A percentile compares a stretch with the other conserved stretches of the same genome.
phyloP scores from a whole-genome alignment of 768 basidiomycete species.

The Psilocybe subaeruginosa region DNA sequence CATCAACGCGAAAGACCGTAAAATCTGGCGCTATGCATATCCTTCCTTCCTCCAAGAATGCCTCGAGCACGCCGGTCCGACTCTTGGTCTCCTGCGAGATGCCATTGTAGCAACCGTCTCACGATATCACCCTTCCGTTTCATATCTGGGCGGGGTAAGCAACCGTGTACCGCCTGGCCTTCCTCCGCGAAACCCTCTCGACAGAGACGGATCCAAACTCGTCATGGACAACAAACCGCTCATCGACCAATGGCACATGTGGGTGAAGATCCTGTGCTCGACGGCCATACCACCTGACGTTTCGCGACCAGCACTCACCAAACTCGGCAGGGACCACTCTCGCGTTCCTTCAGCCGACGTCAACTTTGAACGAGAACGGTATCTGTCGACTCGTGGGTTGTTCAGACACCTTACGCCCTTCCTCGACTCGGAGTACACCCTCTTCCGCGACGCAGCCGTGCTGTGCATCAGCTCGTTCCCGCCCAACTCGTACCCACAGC shows the following conservation, averaged over 20 bases:
- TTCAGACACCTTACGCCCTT: slow-evolving; percentile 88
- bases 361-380: slow-evolving; percentile 79
- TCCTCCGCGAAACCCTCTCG: slow-evolving; percentile 37
- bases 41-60: slow-evolving; percentile 65
- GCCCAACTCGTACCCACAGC: slow-evolving; percentile 70
- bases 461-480: slow-evolving; percentile 90
- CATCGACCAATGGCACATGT: slow-evolving; percentile 81
- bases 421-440: slow-evolving; percentile 81
- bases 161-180: slow-evolving; percentile 52
- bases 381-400: slow-evolving; percentile 79
- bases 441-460: slow-evolving; percentile 86
- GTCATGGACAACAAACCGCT: slow-evolving; percentile 59
- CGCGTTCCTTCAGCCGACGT: slow-evolving; percentile 67
- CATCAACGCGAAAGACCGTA: slow-evolving; percentile 63
- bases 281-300: slow-evolving; percentile 71
- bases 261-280: slow-evolving; percentile 86
- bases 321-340: slow-evolving; percentile 65
- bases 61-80: slow-evolving; percentile 48
- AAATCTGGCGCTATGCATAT: slow-evolving; percentile 75
- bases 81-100: slow-evolving; percentile 60
- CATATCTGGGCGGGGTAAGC: slow-evolving; percentile 74
- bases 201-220: slow-evolving; percentile 55
- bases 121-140: slow-evolving; percentile 73
- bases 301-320: slow-evolving; percentile 53
- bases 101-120: slow-evolving; percentile 68